Percentiles rank a stretch among this genome's conserved stretches.
Evolutionary conservation across 441 rosid species (phyloP).

Genomic region (Mallotus repandus): DNA sequence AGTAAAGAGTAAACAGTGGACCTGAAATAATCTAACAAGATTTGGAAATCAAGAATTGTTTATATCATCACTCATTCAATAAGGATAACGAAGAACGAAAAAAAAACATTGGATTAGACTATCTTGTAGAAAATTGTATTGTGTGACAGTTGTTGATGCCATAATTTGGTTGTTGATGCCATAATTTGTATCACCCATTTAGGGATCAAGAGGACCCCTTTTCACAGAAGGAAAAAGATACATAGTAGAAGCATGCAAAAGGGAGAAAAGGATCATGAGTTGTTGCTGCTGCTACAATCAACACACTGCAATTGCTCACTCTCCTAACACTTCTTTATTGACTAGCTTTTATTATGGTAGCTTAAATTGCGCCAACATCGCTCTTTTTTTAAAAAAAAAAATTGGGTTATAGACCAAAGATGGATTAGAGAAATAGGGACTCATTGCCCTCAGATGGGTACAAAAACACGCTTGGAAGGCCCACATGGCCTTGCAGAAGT

Average conservation of each 20-base stretch:
- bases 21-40: too few species aligned
- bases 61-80: neutral
- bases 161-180: conserved; percentile 31
- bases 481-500: conserved; percentile 21
- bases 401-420: neutral
- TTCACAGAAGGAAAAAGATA: neutral
- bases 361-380: conserved; percentile 37
- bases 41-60: neutral
- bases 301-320: neutral
- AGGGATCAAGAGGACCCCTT: conserved; percentile 40
- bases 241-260: conserved; percentile 12
- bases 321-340: conserved; percentile 19
- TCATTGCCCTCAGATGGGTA: neutral
- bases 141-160: too few species aligned
- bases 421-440: neutral
- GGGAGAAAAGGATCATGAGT: conserved; percentile 8
- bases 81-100: conserved; percentile 5
- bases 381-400: neutral
- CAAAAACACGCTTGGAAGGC: conserved; percentile 14
- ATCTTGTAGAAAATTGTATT: neutral
- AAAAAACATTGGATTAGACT: conserved; percentile 1
- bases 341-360: conserved; percentile 16
- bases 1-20: neutral
- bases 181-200: conserved; percentile 37
- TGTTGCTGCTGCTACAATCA: too few species aligned